Base-by-base conservation (phyloP, 768 basidiomycete species). In the Termitomyces sp. region DNA sequence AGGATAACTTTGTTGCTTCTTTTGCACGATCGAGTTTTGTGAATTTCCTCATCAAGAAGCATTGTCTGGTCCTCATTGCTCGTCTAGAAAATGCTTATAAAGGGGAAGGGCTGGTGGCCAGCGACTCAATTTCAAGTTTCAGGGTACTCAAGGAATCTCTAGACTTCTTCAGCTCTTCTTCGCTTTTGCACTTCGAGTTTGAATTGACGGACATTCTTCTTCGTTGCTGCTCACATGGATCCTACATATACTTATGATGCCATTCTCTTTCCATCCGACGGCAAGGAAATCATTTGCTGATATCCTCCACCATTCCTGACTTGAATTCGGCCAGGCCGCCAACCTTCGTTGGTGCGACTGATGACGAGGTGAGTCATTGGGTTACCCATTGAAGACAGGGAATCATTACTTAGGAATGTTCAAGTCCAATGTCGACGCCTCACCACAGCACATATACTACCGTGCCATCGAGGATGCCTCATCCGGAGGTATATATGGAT, bases 401-500 rank as follows among this genome's bases (percentile, higher is more conserved):
- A 50, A 41, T 46, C 19, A 28, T 57, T 17, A 41, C 28, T 19
- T 28, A 58, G 54, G 43, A 37, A 21, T 28, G 5, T 51, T 12
- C 1, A 58, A 81, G 79, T 60, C 76, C 76, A 3, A 75, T 78
- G 70, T 67, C 76, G 52, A 63, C 74, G 17, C 70, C 74, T 55
- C 76, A 78, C 45, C 78, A 79, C 57, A 71, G 71, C 14, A 69
- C 76, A 11, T 78, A 78, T 53, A 75, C 75, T 43, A 67, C 72
- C 54, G 70, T 76, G 28, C 77, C 78, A 32, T 72, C 82, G 45
- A 83, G 85, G 52, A 80, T 89, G 76, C 90, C 90, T 0, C 90
- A 92, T 68, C 90, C 90, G 11, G 89, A 91, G 68, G 81, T 89
- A 41, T 83, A 88, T 66, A 92, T 92, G 89, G 88, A 91, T 70